A percentile compares a stretch with the other conserved stretches of the same genome.
phyloP scores from a whole-genome alignment of 768 basidiomycete genomes.

The Erythrobasidium yunnanense region DNA sequence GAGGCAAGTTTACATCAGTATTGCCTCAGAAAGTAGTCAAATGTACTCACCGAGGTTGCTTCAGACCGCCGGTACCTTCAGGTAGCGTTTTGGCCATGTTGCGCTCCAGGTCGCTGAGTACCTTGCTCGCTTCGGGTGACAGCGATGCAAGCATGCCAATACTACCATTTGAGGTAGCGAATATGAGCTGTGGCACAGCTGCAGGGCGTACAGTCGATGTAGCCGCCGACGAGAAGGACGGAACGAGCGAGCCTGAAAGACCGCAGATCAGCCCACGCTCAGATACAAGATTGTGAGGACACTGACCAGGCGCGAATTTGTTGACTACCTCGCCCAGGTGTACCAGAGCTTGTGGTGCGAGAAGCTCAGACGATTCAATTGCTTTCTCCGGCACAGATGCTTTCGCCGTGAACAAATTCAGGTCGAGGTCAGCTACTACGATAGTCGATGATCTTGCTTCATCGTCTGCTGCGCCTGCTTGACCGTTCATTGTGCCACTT shows the following conservation, averaged over 20 bases:
- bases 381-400: slow-evolving; percentile 47
- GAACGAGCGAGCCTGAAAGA: slow-evolving; percentile 50
- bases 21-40: too few relatives aligned
- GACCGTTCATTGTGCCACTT: not conserved
- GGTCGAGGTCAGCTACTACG: slow-evolving; percentile 64
- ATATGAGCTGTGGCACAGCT: slow-evolving; percentile 56
- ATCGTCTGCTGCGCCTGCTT: slow-evolving; percentile 44
- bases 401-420: slow-evolving; percentile 30
- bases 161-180: slow-evolving; percentile 65
- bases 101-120: slow-evolving; percentile 61
- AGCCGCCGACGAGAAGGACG: slow-evolving; percentile 46
- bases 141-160: slow-evolving; percentile 64
- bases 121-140: slow-evolving; percentile 47
- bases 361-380: slow-evolving; percentile 52
- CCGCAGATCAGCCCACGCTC: slow-evolving; percentile 33
- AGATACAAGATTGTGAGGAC: not conserved
- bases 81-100: slow-evolving; percentile 51
- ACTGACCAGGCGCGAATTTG: slow-evolving; percentile 47
- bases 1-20: slow-evolving; percentile 53
- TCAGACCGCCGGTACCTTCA: slow-evolving; percentile 32
- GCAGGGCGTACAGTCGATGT: slow-evolving; percentile 42
- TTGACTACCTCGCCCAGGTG: slow-evolving; percentile 67
- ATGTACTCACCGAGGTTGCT: too few relatives aligned
- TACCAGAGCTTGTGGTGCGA: slow-evolving; percentile 61
- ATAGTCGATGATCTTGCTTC: slow-evolving; percentile 44